Conservation (phyloP, 73 alveolate genomes). For the Paramecium sonneborni region DNA sequence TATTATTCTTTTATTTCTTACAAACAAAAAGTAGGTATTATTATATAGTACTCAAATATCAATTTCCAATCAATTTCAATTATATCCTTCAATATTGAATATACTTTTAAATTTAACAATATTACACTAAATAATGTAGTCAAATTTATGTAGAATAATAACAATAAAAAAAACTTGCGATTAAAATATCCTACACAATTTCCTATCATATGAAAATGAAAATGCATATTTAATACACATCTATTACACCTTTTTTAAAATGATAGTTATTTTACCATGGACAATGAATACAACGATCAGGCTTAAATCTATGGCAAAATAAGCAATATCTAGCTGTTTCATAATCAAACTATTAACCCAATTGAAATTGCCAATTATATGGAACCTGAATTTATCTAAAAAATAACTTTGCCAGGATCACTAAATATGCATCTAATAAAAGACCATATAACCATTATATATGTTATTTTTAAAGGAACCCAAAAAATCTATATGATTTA, state of each 20-base stretch:
- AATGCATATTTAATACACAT: slow-evolving; percentile 93
- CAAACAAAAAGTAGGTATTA: not conserved
- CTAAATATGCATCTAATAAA: too few relatives aligned
- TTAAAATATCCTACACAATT: slow-evolving; percentile 90
- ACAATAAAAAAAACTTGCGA: slow-evolving; percentile 81
- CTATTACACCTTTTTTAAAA: slow-evolving; percentile 65
- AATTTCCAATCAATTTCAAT: not conserved
- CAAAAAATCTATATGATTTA: too few relatives aligned
- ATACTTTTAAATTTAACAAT: not conserved
- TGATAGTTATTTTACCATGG: slow-evolving; percentile 31
- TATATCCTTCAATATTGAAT: not conserved
- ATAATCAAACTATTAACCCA: too few relatives aligned
- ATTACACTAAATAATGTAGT: not conserved
- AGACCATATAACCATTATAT: too few relatives aligned
- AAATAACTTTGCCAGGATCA: too few relatives aligned
- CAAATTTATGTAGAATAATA: slow-evolving; percentile 70
- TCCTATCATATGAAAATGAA: slow-evolving; percentile 92
- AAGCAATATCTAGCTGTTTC: slow-evolving; percentile 87
- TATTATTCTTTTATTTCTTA: too few relatives aligned
- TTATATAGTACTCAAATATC: not conserved
- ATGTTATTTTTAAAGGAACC: too few relatives aligned
- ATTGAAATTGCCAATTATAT: too few relatives aligned
- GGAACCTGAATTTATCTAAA: too few relatives aligned
- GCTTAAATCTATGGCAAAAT: slow-evolving; percentile 91
- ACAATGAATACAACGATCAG: slow-evolving; percentile 91